A percentile compares a stretch with the other conserved stretches of the same genome.
These are phyloP conservation scores for Nectriaceae sp. DNA, from an alignment of 2,329 filamentous ascomycete genomes.

Conservation along the genomic window DNA sequence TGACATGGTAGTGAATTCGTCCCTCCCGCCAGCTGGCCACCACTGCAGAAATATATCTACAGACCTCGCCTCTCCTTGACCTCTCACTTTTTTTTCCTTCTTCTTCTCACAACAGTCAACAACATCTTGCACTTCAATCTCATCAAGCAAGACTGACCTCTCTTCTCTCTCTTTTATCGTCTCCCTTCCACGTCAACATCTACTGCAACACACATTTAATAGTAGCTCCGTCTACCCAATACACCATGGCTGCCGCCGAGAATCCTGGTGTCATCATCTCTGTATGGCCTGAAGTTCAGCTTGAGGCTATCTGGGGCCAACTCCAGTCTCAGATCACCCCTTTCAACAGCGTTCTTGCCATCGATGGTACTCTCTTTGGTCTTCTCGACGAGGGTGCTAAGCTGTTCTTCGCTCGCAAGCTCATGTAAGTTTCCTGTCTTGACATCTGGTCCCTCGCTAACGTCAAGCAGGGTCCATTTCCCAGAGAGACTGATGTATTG, in stretches of 20 bases:
- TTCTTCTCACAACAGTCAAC: not conserved
- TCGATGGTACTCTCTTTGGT: slow-evolving; percentile 19
- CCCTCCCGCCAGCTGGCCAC: not conserved
- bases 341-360: slow-evolving; percentile 16
- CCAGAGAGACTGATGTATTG: slow-evolving; percentile 27
- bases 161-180: not conserved
- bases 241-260: too few species aligned
- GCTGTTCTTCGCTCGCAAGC: slow-evolving; percentile 22
- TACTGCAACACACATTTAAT: too few species aligned
- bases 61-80: slow-evolving; percentile 5
- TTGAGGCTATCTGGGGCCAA: slow-evolving; percentile 18
- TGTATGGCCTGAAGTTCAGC: slow-evolving; percentile 9
- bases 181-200: too few species aligned
- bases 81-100: not conserved
- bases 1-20: not conserved
- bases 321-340: slow-evolving; percentile 11
- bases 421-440: slow-evolving; percentile 22
- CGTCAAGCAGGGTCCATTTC: slow-evolving; percentile 16
- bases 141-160: too few species aligned
- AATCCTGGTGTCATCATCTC: not conserved
- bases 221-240: too few species aligned
- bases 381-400: slow-evolving; percentile 20
- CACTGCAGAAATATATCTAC: slow-evolving; percentile 3
- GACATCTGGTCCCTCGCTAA: slow-evolving; percentile 1
- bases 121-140: too few species aligned